Percentiles rank a stretch among this genome's conserved stretches.
Evolutionary conservation across 495 filamentous ascomycete species (phyloP).

Genomic region (Penicillium manginii): DNA sequence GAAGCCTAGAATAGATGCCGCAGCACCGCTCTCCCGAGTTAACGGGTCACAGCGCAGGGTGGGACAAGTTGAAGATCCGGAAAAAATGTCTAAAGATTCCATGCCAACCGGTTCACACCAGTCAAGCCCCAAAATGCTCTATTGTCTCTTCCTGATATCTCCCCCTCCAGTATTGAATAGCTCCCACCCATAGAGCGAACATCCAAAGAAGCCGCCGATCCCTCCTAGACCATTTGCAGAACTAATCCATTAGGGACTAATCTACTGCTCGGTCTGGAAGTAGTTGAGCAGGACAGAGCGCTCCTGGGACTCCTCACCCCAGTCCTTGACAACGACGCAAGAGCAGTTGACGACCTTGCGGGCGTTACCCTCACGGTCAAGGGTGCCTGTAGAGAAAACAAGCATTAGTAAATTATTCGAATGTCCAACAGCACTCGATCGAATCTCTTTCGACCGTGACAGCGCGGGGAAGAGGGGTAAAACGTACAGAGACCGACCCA

Average conservation of each 20-base stretch:
- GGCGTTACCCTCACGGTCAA: conserved; percentile 98
- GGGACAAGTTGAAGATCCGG: not conserved
- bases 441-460: no score
- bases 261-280: conserved; percentile 90
- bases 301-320: conserved; percentile 99
- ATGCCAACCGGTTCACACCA: conserved; percentile 7
- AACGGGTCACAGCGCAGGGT: conserved; percentile 30
- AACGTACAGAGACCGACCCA: conserved; percentile 98
- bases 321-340: conserved; percentile 98
- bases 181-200: conserved; percentile 8
- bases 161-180: not conserved
- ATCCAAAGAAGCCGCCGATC: not conserved
- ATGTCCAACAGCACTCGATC: not conserved
- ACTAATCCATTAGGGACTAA: conserved; percentile 20
- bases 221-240: conserved; percentile 17
- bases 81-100: conserved; percentile 10
- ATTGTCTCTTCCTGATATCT: conserved; percentile 1
- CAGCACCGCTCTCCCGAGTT: conserved; percentile 29
- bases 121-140: conserved; percentile 8
- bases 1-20: conserved; percentile 16
- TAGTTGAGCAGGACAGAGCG: conserved; percentile 98
- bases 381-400: conserved; percentile 66
- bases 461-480: not conserved
- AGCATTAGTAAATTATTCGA: conserved; percentile 17
- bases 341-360: conserved; percentile 99